These are phyloP conservation scores for Populus nigra DNA, from an alignment of 345 rosid species.

Conservation along the genomic window DNA sequence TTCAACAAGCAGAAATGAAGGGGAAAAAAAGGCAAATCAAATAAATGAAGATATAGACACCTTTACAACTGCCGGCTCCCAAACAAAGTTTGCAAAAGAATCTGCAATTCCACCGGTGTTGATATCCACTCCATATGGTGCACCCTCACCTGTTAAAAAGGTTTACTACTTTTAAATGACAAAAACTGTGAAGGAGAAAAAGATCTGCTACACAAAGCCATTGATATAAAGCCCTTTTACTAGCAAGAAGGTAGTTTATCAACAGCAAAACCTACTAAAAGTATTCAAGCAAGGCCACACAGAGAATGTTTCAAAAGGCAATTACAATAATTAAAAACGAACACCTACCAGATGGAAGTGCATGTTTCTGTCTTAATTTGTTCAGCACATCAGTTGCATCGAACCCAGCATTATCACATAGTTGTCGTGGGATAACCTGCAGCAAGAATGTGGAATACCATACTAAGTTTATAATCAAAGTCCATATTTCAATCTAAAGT, in stretches of 20 bases:
- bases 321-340: slow-evolving; percentile 2
- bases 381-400: slow-evolving; percentile 98
- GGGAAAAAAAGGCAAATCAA: not conserved
- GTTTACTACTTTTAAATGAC: not conserved
- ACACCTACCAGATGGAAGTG: slow-evolving; percentile 72
- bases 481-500: no score
- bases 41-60: slow-evolving; percentile 23
- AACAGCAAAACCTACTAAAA: not conserved
- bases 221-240: not conserved
- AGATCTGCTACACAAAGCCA: not conserved
- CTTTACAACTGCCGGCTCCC: slow-evolving; percentile 99
- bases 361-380: slow-evolving; percentile 95
- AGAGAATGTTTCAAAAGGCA: not conserved
- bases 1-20: not conserved
- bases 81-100: slow-evolving; percentile 92
- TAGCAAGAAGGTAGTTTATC: not conserved
- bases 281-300: not conserved
- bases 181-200: no score
- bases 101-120: slow-evolving; percentile 94
- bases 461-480: not conserved
- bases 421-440: slow-evolving; percentile 93
- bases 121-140: slow-evolving; percentile 90
- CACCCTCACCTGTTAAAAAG: slow-evolving; percentile 67
- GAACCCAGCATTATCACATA: slow-evolving; percentile 99
- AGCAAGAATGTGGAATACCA: slow-evolving; percentile 2